Percentiles rank a stretch among this genome's conserved stretches.
Conservation (phyloP, 805 yeast species). For the Saccharomycopsis selenospora region DNA sequence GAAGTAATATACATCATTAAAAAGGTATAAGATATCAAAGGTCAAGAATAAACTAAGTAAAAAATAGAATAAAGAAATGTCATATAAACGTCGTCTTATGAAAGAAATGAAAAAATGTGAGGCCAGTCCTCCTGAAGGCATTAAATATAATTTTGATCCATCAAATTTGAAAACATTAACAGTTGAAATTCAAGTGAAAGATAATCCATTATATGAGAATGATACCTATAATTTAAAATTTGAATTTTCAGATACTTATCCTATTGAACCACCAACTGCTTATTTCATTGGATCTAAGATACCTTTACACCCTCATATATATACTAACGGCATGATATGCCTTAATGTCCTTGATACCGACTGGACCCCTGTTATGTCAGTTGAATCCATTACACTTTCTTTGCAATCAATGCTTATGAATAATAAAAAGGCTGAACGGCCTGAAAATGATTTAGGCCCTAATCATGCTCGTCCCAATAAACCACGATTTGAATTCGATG, state of each 20-base stretch:
- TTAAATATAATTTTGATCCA: constrained; percentile 1
- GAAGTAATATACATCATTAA: not conserved
- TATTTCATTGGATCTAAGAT: constrained; percentile 39
- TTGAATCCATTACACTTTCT: constrained; percentile 44
- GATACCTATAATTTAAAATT: constrained; percentile 36
- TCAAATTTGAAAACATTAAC: constrained; percentile 7
- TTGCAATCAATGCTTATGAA: constrained; percentile 57
- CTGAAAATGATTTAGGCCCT: not conserved
- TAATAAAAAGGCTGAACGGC: constrained; percentile 29
- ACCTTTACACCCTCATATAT: constrained; percentile 70
- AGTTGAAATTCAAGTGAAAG: not conserved
- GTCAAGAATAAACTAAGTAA: not conserved
- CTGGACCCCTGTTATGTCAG: constrained; percentile 47
- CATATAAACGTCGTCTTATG: constrained; percentile 8
- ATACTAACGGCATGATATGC: constrained; percentile 75
- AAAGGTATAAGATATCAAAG: not conserved
- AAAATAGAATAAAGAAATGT: not conserved
- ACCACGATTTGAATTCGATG: not conserved
- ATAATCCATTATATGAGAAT: constrained; percentile 6
- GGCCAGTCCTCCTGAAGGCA: constrained; percentile 2
- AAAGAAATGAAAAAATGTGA: constrained; percentile 5
- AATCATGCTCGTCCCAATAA: constrained; percentile 1
- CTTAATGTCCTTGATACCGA: constrained; percentile 55
- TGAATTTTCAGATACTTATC: constrained; percentile 40
- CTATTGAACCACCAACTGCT: constrained; percentile 53